phyloP scores from a whole-genome alignment of 805 yeast genomes.

The Yarrowia sp. region DNA sequence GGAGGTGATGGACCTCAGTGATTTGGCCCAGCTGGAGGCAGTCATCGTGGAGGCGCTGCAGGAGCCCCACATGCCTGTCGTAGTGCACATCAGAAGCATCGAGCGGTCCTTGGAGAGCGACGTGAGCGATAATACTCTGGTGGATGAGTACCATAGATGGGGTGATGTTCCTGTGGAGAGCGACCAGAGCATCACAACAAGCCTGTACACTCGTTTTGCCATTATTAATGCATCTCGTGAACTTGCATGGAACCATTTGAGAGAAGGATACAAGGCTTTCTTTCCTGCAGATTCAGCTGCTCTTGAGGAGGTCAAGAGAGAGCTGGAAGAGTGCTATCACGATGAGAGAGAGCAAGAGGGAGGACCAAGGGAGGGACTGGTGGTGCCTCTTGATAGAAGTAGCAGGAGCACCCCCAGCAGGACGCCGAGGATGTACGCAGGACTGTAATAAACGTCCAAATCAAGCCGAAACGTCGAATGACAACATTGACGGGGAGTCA shows the following conservation, averaged over 20 bases:
- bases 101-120: slow-evolving; percentile 6
- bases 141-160: slow-evolving; percentile 7
- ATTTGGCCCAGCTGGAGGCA: not conserved
- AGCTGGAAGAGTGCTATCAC: slow-evolving; percentile 13
- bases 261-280: slow-evolving; percentile 13
- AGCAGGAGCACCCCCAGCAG: not conserved
- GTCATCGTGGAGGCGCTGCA: slow-evolving; percentile 5
- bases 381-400: not conserved
- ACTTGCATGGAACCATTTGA: slow-evolving; percentile 21
- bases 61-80: slow-evolving; percentile 12
- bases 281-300: slow-evolving; percentile 3
- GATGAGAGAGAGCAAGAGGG: slow-evolving; percentile 2
- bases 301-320: slow-evolving; percentile 5
- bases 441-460: too few relatives aligned
- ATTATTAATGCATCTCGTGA: slow-evolving; percentile 15
- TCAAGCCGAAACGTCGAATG: too few relatives aligned
- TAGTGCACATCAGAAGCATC: not conserved
- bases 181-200: not conserved
- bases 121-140: slow-evolving; percentile 5
- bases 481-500: too few relatives aligned
- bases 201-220: not conserved
- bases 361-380: not conserved
- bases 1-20: slow-evolving; percentile 16
- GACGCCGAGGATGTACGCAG: not conserved
- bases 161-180: slow-evolving; percentile 1